These are phyloP conservation scores for Coprinopsis cinerea DNA, from an alignment of 768 basidiomycete genomes.

Conservation along the genomic window DNA sequence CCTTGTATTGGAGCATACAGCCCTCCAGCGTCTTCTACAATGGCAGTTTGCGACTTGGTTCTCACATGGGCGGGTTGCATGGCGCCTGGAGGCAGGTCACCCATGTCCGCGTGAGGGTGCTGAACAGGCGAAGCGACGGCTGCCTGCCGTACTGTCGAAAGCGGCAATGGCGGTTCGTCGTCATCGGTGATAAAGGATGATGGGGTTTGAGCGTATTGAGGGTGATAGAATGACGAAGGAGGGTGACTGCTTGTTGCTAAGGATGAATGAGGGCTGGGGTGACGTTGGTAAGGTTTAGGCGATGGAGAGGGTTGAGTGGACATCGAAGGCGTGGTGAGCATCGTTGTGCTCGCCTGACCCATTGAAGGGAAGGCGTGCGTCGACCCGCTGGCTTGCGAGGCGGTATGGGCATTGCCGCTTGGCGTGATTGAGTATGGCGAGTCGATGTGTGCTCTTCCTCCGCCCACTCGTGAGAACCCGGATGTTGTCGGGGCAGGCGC, in stretches of 20 bases:
- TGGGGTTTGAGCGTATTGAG: neutral
- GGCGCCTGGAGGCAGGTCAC: constrained; percentile 50
- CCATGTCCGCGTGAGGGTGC: constrained; percentile 21
- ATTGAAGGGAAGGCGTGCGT: constrained; percentile 65
- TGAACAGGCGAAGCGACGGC: constrained; percentile 2
- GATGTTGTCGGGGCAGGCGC: constrained; percentile 18
- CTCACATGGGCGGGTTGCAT: constrained; percentile 63
- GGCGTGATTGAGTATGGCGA: constrained; percentile 69
- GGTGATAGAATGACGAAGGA: neutral
- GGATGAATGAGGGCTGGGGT: neutral
- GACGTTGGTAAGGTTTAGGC: too few relatives aligned
- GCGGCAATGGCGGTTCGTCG: constrained; percentile 44
- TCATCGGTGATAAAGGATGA: constrained; percentile 22
- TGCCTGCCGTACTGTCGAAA: constrained; percentile 17
- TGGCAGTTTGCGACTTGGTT: constrained; percentile 78
- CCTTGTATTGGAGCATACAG: constrained; percentile 13
- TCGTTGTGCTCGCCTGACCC: constrained; percentile 33
- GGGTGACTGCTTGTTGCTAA: neutral
- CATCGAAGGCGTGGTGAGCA: constrained; percentile 5
- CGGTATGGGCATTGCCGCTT: constrained; percentile 21
- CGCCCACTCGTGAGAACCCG: constrained; percentile 84
- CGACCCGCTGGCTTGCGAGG: constrained; percentile 24
- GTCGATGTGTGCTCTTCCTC: constrained; percentile 82
- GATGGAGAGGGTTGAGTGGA: constrained; percentile 2
- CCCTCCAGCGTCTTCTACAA: constrained; percentile 61